Evolutionary conservation across 768 basidiomycete genomes (phyloP).

Genomic region (Psilocybe sp.): DNA sequence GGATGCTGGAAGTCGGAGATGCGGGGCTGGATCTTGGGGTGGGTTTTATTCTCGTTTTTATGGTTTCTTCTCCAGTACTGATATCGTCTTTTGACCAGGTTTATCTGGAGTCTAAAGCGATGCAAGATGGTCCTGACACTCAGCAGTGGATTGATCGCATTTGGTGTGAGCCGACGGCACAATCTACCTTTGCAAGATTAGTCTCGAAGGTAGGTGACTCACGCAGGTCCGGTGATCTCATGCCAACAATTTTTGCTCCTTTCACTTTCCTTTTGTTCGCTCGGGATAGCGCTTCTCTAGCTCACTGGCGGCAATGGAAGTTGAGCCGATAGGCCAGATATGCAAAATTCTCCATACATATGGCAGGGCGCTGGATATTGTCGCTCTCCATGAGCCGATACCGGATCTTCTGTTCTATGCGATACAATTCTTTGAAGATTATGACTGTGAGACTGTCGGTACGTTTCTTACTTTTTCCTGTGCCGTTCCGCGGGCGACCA

Average conservation of each 20-base stretch:
- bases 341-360: conserved; percentile 63
- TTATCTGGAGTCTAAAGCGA: conserved; percentile 58
- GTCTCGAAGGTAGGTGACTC: conserved; percentile 47
- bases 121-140: conserved; percentile 44
- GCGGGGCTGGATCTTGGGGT: conserved; percentile 57
- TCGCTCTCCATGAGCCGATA: conserved; percentile 67
- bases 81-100: conserved; percentile 29
- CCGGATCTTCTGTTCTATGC: conserved; percentile 63
- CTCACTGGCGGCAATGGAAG: conserved; percentile 51
- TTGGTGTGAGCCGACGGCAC: conserved; percentile 54
- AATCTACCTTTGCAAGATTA: conserved; percentile 54
- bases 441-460: conserved; percentile 83
- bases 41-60: conserved; percentile 11
- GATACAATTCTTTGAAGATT: conserved; percentile 61
- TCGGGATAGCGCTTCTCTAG: conserved; percentile 53
- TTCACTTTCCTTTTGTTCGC: not conserved
- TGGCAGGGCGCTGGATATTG: conserved; percentile 60
- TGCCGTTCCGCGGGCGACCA: not conserved
- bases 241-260: not conserved
- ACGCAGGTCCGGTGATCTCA: no score
- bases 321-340: conserved; percentile 68
- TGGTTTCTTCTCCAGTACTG: conserved; percentile 1
- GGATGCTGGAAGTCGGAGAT: conserved; percentile 61
- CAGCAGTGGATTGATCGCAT: conserved; percentile 41
- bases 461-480: conserved; percentile 22